Evolutionary conservation across 805 yeast species (phyloP), one percentile per base, ranked within the genome.

Genomic region (Metschnikowia borealis): DNA sequence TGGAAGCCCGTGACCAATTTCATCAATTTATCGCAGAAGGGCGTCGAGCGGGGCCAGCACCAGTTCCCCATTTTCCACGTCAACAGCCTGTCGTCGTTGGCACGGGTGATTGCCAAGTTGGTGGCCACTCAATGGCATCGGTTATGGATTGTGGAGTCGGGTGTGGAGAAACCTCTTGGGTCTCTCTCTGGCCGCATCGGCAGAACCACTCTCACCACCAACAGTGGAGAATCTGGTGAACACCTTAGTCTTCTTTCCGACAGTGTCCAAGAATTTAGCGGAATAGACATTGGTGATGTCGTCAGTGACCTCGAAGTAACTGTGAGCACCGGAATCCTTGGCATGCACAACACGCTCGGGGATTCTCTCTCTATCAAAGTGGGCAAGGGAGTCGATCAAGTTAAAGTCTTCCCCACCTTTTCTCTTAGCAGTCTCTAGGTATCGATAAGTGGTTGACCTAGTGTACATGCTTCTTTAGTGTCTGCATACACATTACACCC

Each of bases 11-110:
- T 96, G 68, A 76, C 89, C 61, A 94, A 87, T 68, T 92, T 92
- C 65, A 82, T 92, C 51, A 90, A 91, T 53, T 78, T 94, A 55
- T 85, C 87, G 56, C 84, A 85, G 49, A 84, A 96, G 63, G 99
- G 99, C 18, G 77, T 92, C 32, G 95, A 86, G 62, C 91, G 90
- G 63, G 97, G 97, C 47, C 90, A 91, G 68, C 99, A 92, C 71
- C 89, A 95, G 38, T 92, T 86, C 76, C 99, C 99, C 15, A 92
- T 94, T 38, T 92, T 92, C 78, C 96, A 92, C 66, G 97, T 92
- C 23, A 85, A 88, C 54, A 81, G 82, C 53, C 78, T 79, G 38
- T 82, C 95, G 8, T 84, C 94, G 0, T 75, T 94, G 46, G 96
- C 89, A 32, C 80, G 96, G 66, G 89, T 95, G 7, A 79, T 94